Percentiles rank a stretch among this genome's conserved stretches.
These are phyloP conservation scores for Tetradesmus obliquus DNA, from an alignment of 139 green algal species.

Conservation along the genomic window DNA sequence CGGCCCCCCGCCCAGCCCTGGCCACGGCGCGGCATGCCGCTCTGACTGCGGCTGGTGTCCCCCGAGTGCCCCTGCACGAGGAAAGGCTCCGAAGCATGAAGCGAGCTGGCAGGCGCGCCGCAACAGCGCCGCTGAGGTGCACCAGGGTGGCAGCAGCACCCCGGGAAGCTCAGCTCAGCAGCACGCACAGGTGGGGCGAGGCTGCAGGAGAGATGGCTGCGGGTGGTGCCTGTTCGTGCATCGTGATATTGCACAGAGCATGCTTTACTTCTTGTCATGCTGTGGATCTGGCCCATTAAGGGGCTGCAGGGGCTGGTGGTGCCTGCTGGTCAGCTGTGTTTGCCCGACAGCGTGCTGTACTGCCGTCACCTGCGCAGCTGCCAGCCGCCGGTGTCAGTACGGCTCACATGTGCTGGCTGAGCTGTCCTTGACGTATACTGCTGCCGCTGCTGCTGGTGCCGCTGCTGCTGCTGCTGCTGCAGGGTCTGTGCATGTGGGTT, in stretches of 20 bases:
- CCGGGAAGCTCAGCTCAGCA: constrained; percentile 22
- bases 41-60: neutral
- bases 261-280: too few species aligned
- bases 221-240: too few species aligned
- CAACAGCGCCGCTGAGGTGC: neutral
- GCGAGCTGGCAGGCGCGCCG: neutral
- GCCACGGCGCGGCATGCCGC: constrained; percentile 6
- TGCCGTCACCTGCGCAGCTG: too few species aligned
- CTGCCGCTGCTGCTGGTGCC: neutral
- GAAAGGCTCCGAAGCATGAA: neutral
- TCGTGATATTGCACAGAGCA: too few species aligned
- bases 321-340: too few species aligned
- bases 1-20: neutral
- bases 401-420: too few species aligned
- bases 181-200: neutral
- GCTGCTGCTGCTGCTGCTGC: neutral
- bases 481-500: neutral
- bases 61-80: neutral
- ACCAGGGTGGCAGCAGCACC: neutral
- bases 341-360: too few species aligned
- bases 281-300: too few species aligned
- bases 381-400: too few species aligned
- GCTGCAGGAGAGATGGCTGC: neutral
- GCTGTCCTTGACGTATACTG: too few species aligned
- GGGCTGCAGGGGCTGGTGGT: too few species aligned